Evolutionary conservation across 1,139 yeast genomes (phyloP).

Genomic region (Hyphopichia wangnamkhiaoensis): DNA sequence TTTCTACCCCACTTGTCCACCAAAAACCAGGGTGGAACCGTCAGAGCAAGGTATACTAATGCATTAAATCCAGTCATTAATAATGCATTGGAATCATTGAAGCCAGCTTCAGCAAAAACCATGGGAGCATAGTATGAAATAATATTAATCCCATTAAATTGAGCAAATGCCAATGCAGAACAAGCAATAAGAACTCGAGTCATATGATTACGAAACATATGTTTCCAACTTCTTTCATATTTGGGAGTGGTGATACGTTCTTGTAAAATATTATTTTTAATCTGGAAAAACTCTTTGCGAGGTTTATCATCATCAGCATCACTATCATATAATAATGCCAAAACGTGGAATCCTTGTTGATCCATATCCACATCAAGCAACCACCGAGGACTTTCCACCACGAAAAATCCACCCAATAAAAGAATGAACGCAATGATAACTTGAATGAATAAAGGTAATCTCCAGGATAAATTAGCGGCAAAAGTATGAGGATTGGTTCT

Average conservation of each 20-base stretch:
- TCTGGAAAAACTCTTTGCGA: constrained; percentile 62
- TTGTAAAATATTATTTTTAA: constrained; percentile 72
- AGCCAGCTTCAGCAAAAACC: constrained; percentile 56
- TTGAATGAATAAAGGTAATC: constrained; percentile 52
- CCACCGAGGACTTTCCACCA: constrained; percentile 60
- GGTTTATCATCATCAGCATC: constrained; percentile 48
- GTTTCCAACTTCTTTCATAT: constrained; percentile 45
- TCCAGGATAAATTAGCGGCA: constrained; percentile 52
- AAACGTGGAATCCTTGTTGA: constrained; percentile 63
- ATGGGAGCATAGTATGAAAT: constrained; percentile 57
- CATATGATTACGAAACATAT: constrained; percentile 40
- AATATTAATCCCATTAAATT: constrained; percentile 57
- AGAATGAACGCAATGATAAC: constrained; percentile 46
- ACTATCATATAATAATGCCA: constrained; percentile 76
- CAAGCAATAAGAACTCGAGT: constrained; percentile 49
- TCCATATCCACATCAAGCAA: constrained; percentile 51
- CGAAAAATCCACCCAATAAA: constrained; percentile 52
- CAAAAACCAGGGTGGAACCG: constrained; percentile 57
- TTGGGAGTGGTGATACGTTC: constrained; percentile 46
- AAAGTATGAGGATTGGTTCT: constrained; percentile 36
- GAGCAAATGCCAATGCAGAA: constrained; percentile 54
- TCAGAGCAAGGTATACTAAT: constrained; percentile 46
- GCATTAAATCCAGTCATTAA: constrained; percentile 57
- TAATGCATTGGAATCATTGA: constrained; percentile 48
- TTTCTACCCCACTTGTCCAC: constrained; percentile 58